Conservation (phyloP, 2,329 filamentous ascomycete species). For the Fusarium nygamai region DNA sequence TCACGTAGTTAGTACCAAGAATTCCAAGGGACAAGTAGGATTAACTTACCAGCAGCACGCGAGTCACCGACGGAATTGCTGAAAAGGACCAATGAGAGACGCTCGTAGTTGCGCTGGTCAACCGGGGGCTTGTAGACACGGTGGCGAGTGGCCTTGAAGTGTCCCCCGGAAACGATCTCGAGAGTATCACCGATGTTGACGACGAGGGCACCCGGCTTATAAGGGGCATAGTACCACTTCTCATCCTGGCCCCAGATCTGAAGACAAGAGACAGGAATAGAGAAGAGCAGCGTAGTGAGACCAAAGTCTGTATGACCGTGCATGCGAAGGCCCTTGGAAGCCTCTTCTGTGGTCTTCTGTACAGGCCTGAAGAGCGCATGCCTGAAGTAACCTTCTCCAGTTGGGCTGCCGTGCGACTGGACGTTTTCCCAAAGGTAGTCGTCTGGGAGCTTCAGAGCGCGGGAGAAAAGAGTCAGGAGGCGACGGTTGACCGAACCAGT, state of each 20-base stretch:
- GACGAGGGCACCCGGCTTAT: conserved; percentile 34
- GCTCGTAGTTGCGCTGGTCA: conserved; percentile 47
- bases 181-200: conserved; percentile 35
- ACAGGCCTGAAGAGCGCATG: conserved; percentile 33
- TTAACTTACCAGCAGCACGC: conserved; percentile 41
- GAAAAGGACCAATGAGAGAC: conserved; percentile 55
- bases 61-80: conserved; percentile 58
- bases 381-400: conserved; percentile 35
- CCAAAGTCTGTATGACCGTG: conserved; percentile 34
- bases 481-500: conserved; percentile 34
- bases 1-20: not conserved
- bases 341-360: conserved; percentile 28
- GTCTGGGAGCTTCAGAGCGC: conserved; percentile 34
- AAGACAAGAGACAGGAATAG: conserved; percentile 32
- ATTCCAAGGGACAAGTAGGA: not conserved
- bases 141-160: conserved; percentile 36
- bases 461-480: conserved; percentile 33
- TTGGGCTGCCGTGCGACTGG: conserved; percentile 35
- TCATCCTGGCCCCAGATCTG: conserved; percentile 36
- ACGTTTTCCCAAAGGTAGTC: conserved; percentile 37
- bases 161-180: conserved; percentile 32
- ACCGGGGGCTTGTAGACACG: conserved; percentile 30
- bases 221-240: conserved; percentile 36
- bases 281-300: conserved; percentile 27
- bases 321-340: conserved; percentile 35